phyloP scores from a whole-genome alignment of 805 yeast genomes.

The Scheffersomyces amazonensis region DNA sequence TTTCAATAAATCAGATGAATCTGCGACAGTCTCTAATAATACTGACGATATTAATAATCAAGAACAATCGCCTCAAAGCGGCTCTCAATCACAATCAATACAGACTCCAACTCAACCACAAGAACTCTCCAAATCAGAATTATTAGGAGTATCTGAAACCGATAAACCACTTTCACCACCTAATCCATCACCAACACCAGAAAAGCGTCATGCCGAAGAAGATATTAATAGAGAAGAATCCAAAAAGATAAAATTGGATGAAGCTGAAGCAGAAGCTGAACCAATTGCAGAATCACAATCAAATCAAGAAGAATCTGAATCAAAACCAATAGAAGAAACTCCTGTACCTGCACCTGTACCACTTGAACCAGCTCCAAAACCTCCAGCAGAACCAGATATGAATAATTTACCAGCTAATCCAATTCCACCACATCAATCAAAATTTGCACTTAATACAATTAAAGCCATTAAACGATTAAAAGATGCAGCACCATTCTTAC shows the following conservation, averaged over 20 bases:
- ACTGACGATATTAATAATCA: slow-evolving; percentile 3
- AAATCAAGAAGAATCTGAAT: background rate
- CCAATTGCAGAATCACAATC: background rate
- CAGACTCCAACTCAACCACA: background rate
- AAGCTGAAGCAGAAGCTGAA: background rate
- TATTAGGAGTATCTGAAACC: background rate
- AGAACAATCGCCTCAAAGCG: background rate
- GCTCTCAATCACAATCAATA: no score
- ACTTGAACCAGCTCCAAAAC: slow-evolving; percentile 66
- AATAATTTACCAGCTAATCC: slow-evolving; percentile 63
- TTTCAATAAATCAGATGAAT: slow-evolving; percentile 13
- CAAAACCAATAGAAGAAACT: background rate
- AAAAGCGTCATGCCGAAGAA: slow-evolving; percentile 28
- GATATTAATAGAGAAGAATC: slow-evolving; percentile 1
- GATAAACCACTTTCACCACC: slow-evolving; percentile 45
- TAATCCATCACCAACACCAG: slow-evolving; percentile 43
- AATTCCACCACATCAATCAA: slow-evolving; percentile 78
- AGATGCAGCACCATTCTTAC: slow-evolving; percentile 87
- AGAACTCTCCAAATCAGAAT: background rate
- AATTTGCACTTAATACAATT: slow-evolving; percentile 72
- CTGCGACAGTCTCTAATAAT: no score
- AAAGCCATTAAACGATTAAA: slow-evolving; percentile 86
- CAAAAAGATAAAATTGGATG: slow-evolving; percentile 14
- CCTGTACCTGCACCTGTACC: slow-evolving; percentile 4
- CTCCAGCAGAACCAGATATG: slow-evolving; percentile 73